Base-by-base conservation (phyloP, 2,329 filamentous ascomycete species). In the Alternaria sp. region DNA sequence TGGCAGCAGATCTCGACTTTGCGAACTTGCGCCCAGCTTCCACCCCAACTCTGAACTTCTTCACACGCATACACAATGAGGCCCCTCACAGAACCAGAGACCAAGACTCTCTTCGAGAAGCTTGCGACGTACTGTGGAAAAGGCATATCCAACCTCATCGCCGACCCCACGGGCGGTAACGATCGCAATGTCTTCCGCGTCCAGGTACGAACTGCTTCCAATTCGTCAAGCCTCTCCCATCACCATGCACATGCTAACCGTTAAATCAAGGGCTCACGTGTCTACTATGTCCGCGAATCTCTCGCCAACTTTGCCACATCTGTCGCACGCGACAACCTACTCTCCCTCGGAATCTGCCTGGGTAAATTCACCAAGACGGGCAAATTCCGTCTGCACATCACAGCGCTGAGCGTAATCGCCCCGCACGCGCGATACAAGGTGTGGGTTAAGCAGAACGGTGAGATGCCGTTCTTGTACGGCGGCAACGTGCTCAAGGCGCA, bases 361-460 rank as follows among this genome's bases (percentile, higher is more conserved):
- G 93, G 93, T 74, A 97, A 97, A 79, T 96, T 97, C 83, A 97
- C 94, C 64, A 98, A 97, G 85, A 92, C 93, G 5, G 93, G 93
- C 65, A 97, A 98, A 80, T 98, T 99, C 83, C 85, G 94, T 54
- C 85, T 99, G 57, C 94, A 97, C 82, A 92, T 98, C 76, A 98
- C 94, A 2, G 92, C 87, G n/a, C 85, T 99, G 60, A 91, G 93
- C 65, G 87, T 97, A 65, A 90, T 99, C 68, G 92, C 94, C 59
- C 90, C 92, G 67, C 93, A 97, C 79, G 94, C 94, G 45, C 86
- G 95, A 61, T 97, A 97, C 83, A 98, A 98, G 87, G 89, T 98
- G 71, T 98, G 94, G 93, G 90, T 99, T 69, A 96, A 96, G 81
- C 87, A 90, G 61, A 98, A 98, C 81, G 95, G 95, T 69, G 94